Conservation (phyloP, 2,329 filamentous ascomycete species). For the Leptographium flavum region DNA sequence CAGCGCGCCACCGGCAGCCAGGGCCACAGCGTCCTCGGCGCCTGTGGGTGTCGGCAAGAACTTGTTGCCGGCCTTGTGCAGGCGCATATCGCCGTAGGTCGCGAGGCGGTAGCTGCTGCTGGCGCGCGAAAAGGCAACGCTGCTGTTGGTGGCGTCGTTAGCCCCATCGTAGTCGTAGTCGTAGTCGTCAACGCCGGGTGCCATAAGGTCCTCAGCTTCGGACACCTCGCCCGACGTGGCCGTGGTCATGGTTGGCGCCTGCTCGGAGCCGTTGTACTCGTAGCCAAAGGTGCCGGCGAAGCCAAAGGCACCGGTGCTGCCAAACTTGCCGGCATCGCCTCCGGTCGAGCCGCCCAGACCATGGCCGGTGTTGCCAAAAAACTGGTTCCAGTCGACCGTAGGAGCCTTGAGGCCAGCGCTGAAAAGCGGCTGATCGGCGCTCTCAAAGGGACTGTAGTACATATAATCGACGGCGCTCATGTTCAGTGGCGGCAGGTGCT, state of each 20-base stretch:
- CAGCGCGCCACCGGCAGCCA: slow-evolving; percentile 13
- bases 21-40: slow-evolving; percentile 28
- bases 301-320: slow-evolving; percentile 35
- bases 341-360: slow-evolving; percentile 34
- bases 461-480: slow-evolving; percentile 40
- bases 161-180: slow-evolving; percentile 20
- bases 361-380: slow-evolving; percentile 28
- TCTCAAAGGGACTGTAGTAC: slow-evolving; percentile 29
- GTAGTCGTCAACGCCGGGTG: slow-evolving; percentile 24
- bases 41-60: slow-evolving; percentile 26
- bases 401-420: slow-evolving; percentile 46
- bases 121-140: slow-evolving; percentile 31
- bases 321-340: slow-evolving; percentile 29
- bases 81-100: slow-evolving; percentile 38
- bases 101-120: slow-evolving; percentile 31
- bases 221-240: slow-evolving; percentile 54
- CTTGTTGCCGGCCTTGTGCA: slow-evolving; percentile 33
- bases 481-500: slow-evolving; percentile 44
- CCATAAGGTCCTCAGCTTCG: slow-evolving; percentile 45
- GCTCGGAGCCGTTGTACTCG: slow-evolving; percentile 40
- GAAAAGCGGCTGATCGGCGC: slow-evolving; percentile 41
- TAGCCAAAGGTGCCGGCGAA: slow-evolving; percentile 40
- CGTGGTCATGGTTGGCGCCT: slow-evolving; percentile 38
- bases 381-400: slow-evolving; percentile 39
- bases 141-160: slow-evolving; percentile 17